Evolutionary conservation across 164 flowering plant species (phyloP).

Genomic region (Liriodendron chinense): DNA sequence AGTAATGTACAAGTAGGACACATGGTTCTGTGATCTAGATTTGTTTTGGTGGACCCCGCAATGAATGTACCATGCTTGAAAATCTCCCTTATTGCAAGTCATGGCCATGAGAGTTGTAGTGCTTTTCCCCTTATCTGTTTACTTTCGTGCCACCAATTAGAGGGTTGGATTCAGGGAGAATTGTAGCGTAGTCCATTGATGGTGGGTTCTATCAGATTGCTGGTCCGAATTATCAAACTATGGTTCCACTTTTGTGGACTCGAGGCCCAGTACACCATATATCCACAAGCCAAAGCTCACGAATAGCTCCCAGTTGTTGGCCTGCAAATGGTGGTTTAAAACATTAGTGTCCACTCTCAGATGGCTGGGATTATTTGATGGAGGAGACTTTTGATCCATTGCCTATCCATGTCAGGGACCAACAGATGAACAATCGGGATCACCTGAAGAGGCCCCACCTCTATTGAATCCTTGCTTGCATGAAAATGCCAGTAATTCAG

Average conservation of each 20-base stretch:
- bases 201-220: neutral
- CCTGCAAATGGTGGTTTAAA: neutral
- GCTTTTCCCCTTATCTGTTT: neutral
- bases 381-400: neutral
- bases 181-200: neutral
- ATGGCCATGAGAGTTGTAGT: neutral
- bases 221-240: neutral
- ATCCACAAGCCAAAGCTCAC: neutral
- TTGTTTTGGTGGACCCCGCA: neutral
- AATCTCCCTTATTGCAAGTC: neutral
- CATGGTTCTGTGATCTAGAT: neutral
- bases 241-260: neutral
- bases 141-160: neutral
- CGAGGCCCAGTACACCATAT: neutral
- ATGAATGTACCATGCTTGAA: neutral
- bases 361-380: neutral
- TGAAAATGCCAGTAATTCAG: neutral
- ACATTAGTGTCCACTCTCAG: neutral
- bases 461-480: neutral
- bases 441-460: neutral
- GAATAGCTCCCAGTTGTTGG: neutral
- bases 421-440: neutral
- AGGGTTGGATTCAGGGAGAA: neutral
- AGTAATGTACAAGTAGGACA: neutral
- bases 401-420: neutral